Evolutionary conservation across 768 basidiomycete genomes (phyloP).

Genomic region (Rubroboletus pulcherrimus): DNA sequence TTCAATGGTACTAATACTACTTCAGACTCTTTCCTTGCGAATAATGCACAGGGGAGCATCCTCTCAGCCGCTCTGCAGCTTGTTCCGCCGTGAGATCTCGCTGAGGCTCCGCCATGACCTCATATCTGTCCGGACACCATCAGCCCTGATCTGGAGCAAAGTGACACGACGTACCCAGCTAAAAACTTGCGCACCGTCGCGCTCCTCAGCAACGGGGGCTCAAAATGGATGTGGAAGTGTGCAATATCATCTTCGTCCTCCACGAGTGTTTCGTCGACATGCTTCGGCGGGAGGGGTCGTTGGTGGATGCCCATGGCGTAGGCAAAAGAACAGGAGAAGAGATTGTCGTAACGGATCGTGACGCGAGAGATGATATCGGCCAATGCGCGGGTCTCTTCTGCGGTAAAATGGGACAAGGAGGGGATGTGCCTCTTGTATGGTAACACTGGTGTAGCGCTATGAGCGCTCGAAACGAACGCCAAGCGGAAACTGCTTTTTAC

Average conservation of each 20-base stretch:
- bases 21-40: background rate
- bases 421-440: conserved; percentile 78
- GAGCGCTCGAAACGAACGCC: background rate
- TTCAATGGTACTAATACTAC: background rate
- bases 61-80: conserved; percentile 66
- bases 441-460: conserved; percentile 45
- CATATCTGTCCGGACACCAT: conserved; percentile 51
- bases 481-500: conserved; percentile 34
- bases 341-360: conserved; percentile 69
- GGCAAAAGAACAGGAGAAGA: conserved; percentile 84
- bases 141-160: background rate
- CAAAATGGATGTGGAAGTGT: conserved; percentile 85
- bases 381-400: conserved; percentile 58
- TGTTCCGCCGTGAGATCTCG: conserved; percentile 88
- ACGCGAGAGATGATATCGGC: conserved; percentile 64
- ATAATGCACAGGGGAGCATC: conserved; percentile 60
- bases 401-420: conserved; percentile 57
- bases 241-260: conserved; percentile 53
- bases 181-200: conserved; percentile 85
- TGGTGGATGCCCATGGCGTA: conserved; percentile 97
- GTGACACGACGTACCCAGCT: conserved; percentile 60
- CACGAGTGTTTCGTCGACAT: conserved; percentile 22
- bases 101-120: conserved; percentile 88
- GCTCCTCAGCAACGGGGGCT: conserved; percentile 79
- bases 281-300: conserved; percentile 51